phyloP scores from a whole-genome alignment of 2,329 filamentous ascomycete genomes.

The Cordyceps farinosa region DNA sequence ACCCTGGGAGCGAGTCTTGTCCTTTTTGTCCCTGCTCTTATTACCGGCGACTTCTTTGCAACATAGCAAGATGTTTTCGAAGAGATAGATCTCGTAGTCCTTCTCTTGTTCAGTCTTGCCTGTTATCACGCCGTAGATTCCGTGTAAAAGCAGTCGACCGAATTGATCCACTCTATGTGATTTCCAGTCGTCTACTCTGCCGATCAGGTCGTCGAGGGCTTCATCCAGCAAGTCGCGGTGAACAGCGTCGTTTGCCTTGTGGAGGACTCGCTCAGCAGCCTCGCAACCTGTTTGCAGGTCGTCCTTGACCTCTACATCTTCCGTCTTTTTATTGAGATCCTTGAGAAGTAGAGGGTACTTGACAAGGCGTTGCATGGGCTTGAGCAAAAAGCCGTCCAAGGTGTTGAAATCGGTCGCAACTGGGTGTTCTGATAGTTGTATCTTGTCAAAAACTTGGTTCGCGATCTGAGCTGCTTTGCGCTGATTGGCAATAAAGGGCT shows the following conservation, averaged over 20 bases:
- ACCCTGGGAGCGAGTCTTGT: constrained; percentile 53
- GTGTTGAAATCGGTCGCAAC: constrained; percentile 87
- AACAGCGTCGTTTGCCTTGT: constrained; percentile 85
- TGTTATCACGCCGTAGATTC: constrained; percentile 88
- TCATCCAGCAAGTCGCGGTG: constrained; percentile 81
- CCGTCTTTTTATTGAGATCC: constrained; percentile 84
- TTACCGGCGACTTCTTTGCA: constrained; percentile 91
- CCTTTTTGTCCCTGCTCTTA: constrained; percentile 76
- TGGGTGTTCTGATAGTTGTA: constrained; percentile 67
- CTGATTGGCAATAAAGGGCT: constrained; percentile 96
- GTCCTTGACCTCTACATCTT: constrained; percentile 64
- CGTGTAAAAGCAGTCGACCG: constrained; percentile 81
- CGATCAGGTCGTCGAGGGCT: constrained; percentile 75
- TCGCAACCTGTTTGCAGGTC: constrained; percentile 76
- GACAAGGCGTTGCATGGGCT: constrained; percentile 91
- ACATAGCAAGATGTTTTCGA: constrained; percentile 90
- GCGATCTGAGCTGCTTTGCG: constrained; percentile 84
- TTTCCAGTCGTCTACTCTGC: constrained; percentile 95
- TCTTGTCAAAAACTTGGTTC: constrained; percentile 81
- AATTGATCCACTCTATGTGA: constrained; percentile 88
- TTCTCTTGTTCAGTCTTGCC: constrained; percentile 86
- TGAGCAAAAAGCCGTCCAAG: constrained; percentile 86
- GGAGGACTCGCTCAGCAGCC: constrained; percentile 75
- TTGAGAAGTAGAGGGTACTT: constrained; percentile 91
- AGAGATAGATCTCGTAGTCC: constrained; percentile 98